Base-by-base conservation (phyloP, 1,284 basidiomycete genomes). In the Pterulicium gracile region DNA sequence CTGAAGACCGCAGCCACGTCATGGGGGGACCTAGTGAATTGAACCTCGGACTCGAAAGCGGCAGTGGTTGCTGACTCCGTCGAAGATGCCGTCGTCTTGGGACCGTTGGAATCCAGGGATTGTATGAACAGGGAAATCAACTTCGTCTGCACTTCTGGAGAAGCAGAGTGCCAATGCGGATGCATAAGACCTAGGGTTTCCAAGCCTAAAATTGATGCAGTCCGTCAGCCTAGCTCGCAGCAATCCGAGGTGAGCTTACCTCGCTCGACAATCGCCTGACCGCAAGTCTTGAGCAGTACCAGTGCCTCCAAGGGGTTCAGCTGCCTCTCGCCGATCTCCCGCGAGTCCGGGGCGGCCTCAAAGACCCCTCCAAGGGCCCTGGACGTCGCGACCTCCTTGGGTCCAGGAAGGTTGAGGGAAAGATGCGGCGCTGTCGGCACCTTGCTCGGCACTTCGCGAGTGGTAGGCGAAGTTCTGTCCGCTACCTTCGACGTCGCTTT, bases 111-210 rank as follows among this genome's bases (percentile, higher is more conserved):
- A 54, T 68, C 62, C 58, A 82, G 66, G 3, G 82, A 82, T 52
- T 72, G 74, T 52, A 88, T 67, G 61, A 79, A 87, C 49, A 80
- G 69, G 18, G 81, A 81, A 46, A 86, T 77, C 24, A 88, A 75
- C 55, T 66, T 75, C 54, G 73, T 75, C 59, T 88, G 85, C 23
- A 71, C 61, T 7, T 77, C 72, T 5, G 75, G 73, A 14, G 81
- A 84, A 14, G 84, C 69, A 39, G 83, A 81, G 56, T 83, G 69
- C 83, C 81, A 88, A 58, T 87, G 80, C 3, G 85, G 82, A 55
- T 82, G 80, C 81, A 88, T 87, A 35, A 88, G 69, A 22, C 84
- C 84, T 43, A 84, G 76, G 2, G 79, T 78, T 58, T 85, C 82
- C 44, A 85, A 65, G 21, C 83, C 83, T 87, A 51, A 2, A 34